These are phyloP conservation scores for Penicillium sp. DNA, from an alignment of 2,329 filamentous ascomycete genomes.

Conservation along the genomic window DNA sequence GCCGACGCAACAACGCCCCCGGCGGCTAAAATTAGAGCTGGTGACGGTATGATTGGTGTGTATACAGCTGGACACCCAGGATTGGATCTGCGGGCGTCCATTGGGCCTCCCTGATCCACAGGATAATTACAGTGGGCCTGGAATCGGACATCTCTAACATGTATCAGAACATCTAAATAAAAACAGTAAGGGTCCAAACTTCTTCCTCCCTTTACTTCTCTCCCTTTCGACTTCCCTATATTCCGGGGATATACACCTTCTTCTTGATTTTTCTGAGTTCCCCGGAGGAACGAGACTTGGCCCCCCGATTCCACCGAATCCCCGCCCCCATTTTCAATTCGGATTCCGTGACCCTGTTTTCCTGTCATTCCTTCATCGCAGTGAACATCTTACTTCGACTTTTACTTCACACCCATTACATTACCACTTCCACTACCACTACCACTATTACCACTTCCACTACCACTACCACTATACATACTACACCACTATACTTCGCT, in stretches of 20 bases:
- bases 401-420: background rate
- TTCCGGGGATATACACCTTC: slow-evolving; percentile 4
- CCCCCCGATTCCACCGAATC: slow-evolving; percentile 12
- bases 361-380: slow-evolving; percentile 4
- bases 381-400: background rate
- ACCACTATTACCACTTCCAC: too few species aligned
- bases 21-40: slow-evolving; percentile 43
- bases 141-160: slow-evolving; percentile 20
- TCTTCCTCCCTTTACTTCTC: slow-evolving; percentile 16
- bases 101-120: background rate
- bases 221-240: slow-evolving; percentile 9
- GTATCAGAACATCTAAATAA: slow-evolving; percentile 17
- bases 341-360: background rate
- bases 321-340: slow-evolving; percentile 6
- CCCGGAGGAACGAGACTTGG: slow-evolving; percentile 40
- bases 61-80: background rate
- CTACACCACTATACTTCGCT: background rate
- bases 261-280: slow-evolving; percentile 25
- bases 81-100: slow-evolving; percentile 1
- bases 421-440: too few species aligned
- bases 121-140: slow-evolving; percentile 5
- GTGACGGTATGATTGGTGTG: slow-evolving; percentile 23
- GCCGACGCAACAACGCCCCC: slow-evolving; percentile 30
- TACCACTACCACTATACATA: too few species aligned
- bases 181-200: slow-evolving; percentile 20